Evolutionary conservation across 768 basidiomycete species (phyloP).

Genomic region (Calocybe cyanea): DNA sequence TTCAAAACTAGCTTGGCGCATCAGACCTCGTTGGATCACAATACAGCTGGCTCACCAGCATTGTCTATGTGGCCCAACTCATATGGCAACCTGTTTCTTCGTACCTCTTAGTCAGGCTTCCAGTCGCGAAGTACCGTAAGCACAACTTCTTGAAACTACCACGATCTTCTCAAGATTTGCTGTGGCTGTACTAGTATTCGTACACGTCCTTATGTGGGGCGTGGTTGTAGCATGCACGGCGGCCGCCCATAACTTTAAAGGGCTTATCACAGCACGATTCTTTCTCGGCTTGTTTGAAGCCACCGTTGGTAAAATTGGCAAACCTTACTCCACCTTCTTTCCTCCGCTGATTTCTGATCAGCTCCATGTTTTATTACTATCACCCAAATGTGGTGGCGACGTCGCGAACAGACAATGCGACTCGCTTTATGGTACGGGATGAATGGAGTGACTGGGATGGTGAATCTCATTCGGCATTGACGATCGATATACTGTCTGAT

Average conservation of each 20-base stretch:
- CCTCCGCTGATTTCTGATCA: constrained; percentile 8
- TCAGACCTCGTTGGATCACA: constrained; percentile 33
- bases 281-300: constrained; percentile 46
- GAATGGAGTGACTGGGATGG: constrained; percentile 38
- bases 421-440: constrained; percentile 39
- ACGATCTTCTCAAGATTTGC: not conserved
- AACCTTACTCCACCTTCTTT: not conserved
- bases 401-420: constrained; percentile 42
- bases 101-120: constrained; percentile 35
- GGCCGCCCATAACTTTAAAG: constrained; percentile 35
- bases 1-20: not conserved
- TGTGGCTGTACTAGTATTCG: constrained; percentile 25
- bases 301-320: constrained; percentile 31
- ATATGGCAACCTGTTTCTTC: constrained; percentile 42
- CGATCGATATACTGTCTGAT: not conserved
- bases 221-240: constrained; percentile 32
- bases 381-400: constrained; percentile 49
- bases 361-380: constrained; percentile 47
- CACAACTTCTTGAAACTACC: too few relatives aligned
- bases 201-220: constrained; percentile 43
- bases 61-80: constrained; percentile 42
- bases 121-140: constrained; percentile 36
- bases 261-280: constrained; percentile 36
- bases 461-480: constrained; percentile 11
- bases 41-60: constrained; percentile 41